Evolutionary conservation across 1,139 yeast genomes (phyloP).

Genomic region (Suhomyces ambrosiae): DNA sequence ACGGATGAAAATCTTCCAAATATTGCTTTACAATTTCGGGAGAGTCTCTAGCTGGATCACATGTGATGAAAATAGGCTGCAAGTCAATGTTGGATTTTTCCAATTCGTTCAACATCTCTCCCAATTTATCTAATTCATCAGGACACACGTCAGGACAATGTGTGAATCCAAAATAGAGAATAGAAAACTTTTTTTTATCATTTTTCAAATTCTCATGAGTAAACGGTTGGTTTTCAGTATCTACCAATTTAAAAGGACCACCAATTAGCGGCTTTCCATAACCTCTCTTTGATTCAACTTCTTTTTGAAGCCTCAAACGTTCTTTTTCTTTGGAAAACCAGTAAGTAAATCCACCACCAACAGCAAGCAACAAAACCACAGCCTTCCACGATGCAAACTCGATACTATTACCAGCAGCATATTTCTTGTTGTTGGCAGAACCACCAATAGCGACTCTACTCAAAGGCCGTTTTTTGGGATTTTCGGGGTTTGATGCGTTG

Average conservation of each 20-base stretch:
- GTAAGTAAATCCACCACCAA: constrained; percentile 71
- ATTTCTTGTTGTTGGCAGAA: constrained; percentile 28
- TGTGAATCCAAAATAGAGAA: constrained; percentile 91
- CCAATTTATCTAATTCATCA: constrained; percentile 90
- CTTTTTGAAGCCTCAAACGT: constrained; percentile 69
- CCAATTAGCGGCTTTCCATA: constrained; percentile 93
- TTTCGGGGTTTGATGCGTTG: constrained; percentile 10
- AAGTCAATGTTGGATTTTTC: constrained; percentile 57
- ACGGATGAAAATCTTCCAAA: constrained; percentile 83
- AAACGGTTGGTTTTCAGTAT: constrained; percentile 68
- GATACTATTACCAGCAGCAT: constrained; percentile 41
- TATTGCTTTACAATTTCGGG: constrained; percentile 82
- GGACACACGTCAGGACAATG: constrained; percentile 99
- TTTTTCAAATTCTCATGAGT: constrained; percentile 78
- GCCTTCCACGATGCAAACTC: constrained; percentile 93
- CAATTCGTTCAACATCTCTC: constrained; percentile 70
- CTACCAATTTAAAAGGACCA: constrained; percentile 77
- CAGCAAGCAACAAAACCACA: constrained; percentile 59
- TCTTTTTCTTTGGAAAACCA: constrained; percentile 74
- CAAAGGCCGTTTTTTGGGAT: constrained; percentile 40
- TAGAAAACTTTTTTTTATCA: constrained; percentile 58
- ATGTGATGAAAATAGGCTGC: constrained; percentile 88
- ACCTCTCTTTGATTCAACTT: constrained; percentile 83
- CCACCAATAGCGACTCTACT: constrained; percentile 54
- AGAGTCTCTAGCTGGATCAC: constrained; percentile 93